These are phyloP conservation scores for Lactarius pseudohatsudake DNA, from an alignment of 768 basidiomycete species.

Conservation along the genomic window DNA sequence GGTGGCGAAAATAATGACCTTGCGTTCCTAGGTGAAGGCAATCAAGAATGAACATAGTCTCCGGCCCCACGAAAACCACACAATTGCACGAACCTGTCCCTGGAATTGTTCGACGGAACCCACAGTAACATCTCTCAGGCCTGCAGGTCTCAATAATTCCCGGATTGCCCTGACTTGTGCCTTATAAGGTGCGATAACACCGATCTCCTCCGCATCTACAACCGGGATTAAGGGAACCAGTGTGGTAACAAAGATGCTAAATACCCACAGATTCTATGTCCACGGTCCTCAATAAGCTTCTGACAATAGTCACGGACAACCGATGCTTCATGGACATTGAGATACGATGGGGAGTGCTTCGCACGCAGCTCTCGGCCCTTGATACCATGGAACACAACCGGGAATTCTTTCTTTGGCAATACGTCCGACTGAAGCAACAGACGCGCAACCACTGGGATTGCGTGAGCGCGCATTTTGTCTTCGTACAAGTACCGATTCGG, in stretches of 20 bases:
- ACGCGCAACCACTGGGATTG: constrained; percentile 1
- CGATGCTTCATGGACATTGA: constrained; percentile 41
- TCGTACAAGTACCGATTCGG: constrained; percentile 49
- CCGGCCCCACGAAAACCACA: too few species aligned
- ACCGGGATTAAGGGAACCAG: neutral
- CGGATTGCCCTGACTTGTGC: constrained; percentile 41
- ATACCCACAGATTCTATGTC: constrained; percentile 37
- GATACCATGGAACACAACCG: constrained; percentile 39
- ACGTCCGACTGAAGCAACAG: constrained; percentile 32
- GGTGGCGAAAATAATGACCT: constrained; percentile 40
- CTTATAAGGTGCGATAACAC: constrained; percentile 43
- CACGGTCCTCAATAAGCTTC: constrained; percentile 32
- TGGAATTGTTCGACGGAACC: constrained; percentile 45
- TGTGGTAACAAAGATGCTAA: neutral
- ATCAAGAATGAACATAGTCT: neutral
- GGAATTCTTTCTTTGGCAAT: constrained; percentile 35
- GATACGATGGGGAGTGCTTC: constrained; percentile 41
- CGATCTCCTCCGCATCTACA: constrained; percentile 37
- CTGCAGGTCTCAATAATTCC: constrained; percentile 26
- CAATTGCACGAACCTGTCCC: constrained; percentile 37
- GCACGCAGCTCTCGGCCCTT: constrained; percentile 39
- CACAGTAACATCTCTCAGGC: constrained; percentile 34
- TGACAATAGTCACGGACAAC: constrained; percentile 38
- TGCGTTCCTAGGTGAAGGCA: constrained; percentile 35
- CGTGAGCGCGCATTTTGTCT: constrained; percentile 37